Conservation (phyloP, 768 basidiomycete genomes). For the Obba rivulosa region DNA sequence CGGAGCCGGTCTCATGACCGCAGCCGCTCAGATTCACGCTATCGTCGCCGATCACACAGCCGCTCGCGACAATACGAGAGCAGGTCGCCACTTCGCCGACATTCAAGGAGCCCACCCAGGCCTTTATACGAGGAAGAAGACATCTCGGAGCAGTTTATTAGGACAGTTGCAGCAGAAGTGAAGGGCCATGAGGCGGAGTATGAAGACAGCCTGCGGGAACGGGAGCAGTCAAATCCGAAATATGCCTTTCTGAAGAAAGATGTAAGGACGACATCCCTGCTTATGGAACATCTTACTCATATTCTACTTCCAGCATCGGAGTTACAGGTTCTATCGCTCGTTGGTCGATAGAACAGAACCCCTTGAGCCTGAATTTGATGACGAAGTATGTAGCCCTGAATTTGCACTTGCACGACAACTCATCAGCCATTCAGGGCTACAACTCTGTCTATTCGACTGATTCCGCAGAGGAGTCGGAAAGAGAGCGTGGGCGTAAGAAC, state of each 20-base stretch:
- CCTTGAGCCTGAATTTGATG: slow-evolving; percentile 70
- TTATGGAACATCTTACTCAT: too few relatives aligned
- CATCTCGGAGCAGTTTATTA: slow-evolving; percentile 81
- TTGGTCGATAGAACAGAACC: slow-evolving; percentile 53
- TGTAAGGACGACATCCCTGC: slow-evolving; percentile 31
- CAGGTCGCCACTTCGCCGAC: slow-evolving; percentile 38
- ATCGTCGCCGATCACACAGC: slow-evolving; percentile 37
- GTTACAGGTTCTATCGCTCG: slow-evolving; percentile 66
- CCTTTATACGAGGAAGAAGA: slow-evolving; percentile 50
- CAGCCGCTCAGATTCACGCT: slow-evolving; percentile 16
- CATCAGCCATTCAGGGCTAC: slow-evolving; percentile 52
- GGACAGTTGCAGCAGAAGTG: slow-evolving; percentile 81
- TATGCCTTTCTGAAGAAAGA: slow-evolving; percentile 67
- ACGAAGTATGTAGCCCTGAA: slow-evolving; percentile 44
- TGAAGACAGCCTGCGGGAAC: slow-evolving; percentile 65
- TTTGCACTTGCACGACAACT: neutral
- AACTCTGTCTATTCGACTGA: slow-evolving; percentile 89
- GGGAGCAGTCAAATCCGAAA: slow-evolving; percentile 77
- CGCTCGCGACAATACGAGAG: slow-evolving; percentile 34
- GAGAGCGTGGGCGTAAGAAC: slow-evolving; percentile 74
- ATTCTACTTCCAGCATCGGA: slow-evolving; percentile 48
- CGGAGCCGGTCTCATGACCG: slow-evolving; percentile 11
- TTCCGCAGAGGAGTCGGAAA: slow-evolving; percentile 90
- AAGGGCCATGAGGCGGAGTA: slow-evolving; percentile 75
- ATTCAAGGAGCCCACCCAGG: slow-evolving; percentile 12